Evolutionary conservation across 1,139 yeast genomes (phyloP), one percentile per base, ranked within the genome.

Genomic region (Yamadazyma dendronema): DNA sequence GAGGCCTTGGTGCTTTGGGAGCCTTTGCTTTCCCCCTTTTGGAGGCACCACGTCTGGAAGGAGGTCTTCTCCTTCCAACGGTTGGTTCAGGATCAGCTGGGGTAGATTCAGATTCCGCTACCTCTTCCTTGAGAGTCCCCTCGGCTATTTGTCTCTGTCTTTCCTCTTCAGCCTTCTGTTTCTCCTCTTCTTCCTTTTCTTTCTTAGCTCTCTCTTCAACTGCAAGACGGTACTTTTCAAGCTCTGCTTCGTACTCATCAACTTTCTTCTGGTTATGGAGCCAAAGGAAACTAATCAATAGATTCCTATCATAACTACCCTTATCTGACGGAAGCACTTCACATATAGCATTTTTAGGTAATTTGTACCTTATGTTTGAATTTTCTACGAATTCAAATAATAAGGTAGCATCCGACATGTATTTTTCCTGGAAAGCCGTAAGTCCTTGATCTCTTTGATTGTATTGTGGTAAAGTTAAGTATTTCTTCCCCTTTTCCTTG

Each of bases 341-440:
- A 44, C 84, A 68, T 4, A 90, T 74, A 1, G 92, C 77, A 47
- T 84, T 78, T 46, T 81, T 81, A 0, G 97, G 97, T 2, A 90
- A 53, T 42, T 75, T 62, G 51, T 77, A 90, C 39, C 97, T 72
- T 8, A 83, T 83, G 37, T 83, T 75, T 0, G 94, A 77, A 55
- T 82, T 83, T 50, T 92, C 97, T 28, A 74, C 74, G 61, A 81
- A 90, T 58, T 92, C 98, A 59, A 92, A 82, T 11, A 89, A 80
- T 33, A 92, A 59, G 34, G 87, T 84, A 0, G 95, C 89, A 51
- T 79, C 77, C 29, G 74, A 61, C 28, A 77, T 63, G 52, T 84
- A 84, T 52, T 78, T 72, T 48, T 82, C 90, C 52, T 84, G 95
- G 49, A 84, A 84, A 0, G 89, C 83, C 0, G 92, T 84, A 37